Evolutionary conservation across 306 rosid species (phyloP), one percentile per base, ranked within the genome.

Genomic region (Cercis canadensis): DNA sequence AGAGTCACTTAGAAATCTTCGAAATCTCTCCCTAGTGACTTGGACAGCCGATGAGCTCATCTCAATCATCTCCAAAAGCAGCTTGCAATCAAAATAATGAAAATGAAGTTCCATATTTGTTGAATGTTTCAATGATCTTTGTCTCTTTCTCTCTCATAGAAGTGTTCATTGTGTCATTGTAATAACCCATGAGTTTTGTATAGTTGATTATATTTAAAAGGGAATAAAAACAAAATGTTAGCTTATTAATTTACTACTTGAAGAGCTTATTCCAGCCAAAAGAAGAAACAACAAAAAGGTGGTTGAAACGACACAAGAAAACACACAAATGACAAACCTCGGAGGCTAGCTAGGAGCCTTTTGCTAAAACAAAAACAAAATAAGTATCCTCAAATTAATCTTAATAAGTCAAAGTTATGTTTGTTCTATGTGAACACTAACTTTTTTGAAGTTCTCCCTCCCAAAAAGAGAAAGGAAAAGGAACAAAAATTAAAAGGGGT

Each of bases 21-120:
- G 65, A 75, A 85, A 90, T 67, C 91, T 92, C 64, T 88, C 90
- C 19, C 85, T 86, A 2, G 87, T 90, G 75, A 92, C 96, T 18
- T 90, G 96, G 98, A 90, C 98, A 24, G 96, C 98, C 9, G 66
- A 70, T 18, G 90, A 90, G 58, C 91, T 90, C 43, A 49, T 84
- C 59, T 76, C 86, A 49, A 82, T 84, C 8, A 57, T 84, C 65
- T 65, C 80, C 59, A 62, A 61, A 49, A 33, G 60, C 57, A 73
- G 40, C 57, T 57, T 69, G 33, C 63, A 74, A 37, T 64, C 52
- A 56, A 44, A 55, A 40, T 58, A 72, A 61, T 54, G 54, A 62
- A 46, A 44, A 14, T 31, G 11, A 60, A 65, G 19, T 15, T 59
- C 62, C 66, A 57, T 57, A 0, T 9, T 47, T 8, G 55, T 4